A percentile compares a stretch with the other conserved stretches of the same genome.
Conservation (phyloP, 1,284 basidiomycete genomes). For the Neolentinus lepideus region DNA sequence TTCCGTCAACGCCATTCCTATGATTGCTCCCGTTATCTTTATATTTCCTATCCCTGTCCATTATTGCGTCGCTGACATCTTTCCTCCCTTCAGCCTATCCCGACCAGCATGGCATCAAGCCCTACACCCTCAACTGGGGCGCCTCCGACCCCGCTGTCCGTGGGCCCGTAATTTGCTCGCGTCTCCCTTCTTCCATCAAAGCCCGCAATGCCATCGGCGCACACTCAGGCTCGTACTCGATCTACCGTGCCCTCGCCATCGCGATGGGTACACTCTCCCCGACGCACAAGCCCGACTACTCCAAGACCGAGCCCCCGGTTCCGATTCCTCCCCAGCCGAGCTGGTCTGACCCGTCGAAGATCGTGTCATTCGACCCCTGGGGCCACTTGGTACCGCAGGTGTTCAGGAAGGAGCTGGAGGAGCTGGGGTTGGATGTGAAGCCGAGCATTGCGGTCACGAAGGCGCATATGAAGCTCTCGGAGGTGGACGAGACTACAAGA, state of each 20-base stretch:
- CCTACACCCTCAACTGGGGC: constrained; percentile 81
- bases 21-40: not conserved
- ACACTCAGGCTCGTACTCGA: constrained; percentile 90
- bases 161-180: constrained; percentile 87
- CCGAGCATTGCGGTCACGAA: constrained; percentile 90
- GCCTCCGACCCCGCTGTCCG: constrained; percentile 58
- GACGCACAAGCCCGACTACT: constrained; percentile 82
- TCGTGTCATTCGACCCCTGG: constrained; percentile 93
- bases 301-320: constrained; percentile 86
- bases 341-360: constrained; percentile 81
- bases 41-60: too few relatives aligned
- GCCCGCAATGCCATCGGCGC: constrained; percentile 92
- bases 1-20: too few relatives aligned
- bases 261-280: constrained; percentile 87
- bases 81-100: constrained; percentile 48
- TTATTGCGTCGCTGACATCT: constrained; percentile 3
- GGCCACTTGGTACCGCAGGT: constrained; percentile 85
- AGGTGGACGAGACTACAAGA: constrained; percentile 79
- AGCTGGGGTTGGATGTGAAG: constrained; percentile 67
- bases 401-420: constrained; percentile 64
- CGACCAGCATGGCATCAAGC: constrained; percentile 68
- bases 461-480: constrained; percentile 85
- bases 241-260: constrained; percentile 89
- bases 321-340: constrained; percentile 73
- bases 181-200: constrained; percentile 81